A percentile compares a stretch with the other conserved stretches of the same genome.
Evolutionary conservation across 352 stramenopile genomes (phyloP).

Genomic region (Plasmopara viticola): DNA sequence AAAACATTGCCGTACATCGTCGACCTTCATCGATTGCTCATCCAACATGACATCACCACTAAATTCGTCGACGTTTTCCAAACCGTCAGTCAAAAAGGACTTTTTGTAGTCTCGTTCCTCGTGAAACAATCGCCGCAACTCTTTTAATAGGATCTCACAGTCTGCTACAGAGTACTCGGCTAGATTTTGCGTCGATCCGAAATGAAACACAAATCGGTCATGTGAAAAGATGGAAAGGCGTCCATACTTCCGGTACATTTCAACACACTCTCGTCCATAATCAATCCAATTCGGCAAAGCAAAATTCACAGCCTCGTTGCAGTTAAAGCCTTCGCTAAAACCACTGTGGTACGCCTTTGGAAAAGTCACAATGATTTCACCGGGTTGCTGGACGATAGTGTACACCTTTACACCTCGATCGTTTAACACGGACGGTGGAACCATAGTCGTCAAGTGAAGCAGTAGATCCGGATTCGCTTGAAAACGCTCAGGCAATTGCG

Average conservation of each 20-base stretch:
- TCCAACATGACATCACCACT: constrained; percentile 64
- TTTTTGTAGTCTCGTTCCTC: constrained; percentile 65
- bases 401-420: constrained; percentile 49
- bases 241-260: constrained; percentile 58
- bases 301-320: constrained; percentile 88
- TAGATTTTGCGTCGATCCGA: constrained; percentile 54
- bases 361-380: constrained; percentile 97
- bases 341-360: constrained; percentile 94
- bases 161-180: constrained; percentile 53
- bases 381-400: constrained; percentile 74
- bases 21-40: constrained; percentile 62
- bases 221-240: constrained; percentile 76
- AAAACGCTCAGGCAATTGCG: constrained; percentile 56
- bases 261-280: constrained; percentile 59
- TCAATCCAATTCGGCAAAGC: constrained; percentile 81
- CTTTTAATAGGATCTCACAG: constrained; percentile 60
- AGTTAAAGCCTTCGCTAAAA: constrained; percentile 95
- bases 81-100: constrained; percentile 29
- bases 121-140: constrained; percentile 62
- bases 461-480: constrained; percentile 54
- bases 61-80: constrained; percentile 52
- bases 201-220: constrained; percentile 77
- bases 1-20: constrained; percentile 67
- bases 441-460: constrained; percentile 73
- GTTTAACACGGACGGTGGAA: constrained; percentile 45